Percentiles rank a stretch among this genome's conserved stretches.
Conservation (phyloP, 2,329 filamentous ascomycete species). For the Fusarium fracticaudum region DNA sequence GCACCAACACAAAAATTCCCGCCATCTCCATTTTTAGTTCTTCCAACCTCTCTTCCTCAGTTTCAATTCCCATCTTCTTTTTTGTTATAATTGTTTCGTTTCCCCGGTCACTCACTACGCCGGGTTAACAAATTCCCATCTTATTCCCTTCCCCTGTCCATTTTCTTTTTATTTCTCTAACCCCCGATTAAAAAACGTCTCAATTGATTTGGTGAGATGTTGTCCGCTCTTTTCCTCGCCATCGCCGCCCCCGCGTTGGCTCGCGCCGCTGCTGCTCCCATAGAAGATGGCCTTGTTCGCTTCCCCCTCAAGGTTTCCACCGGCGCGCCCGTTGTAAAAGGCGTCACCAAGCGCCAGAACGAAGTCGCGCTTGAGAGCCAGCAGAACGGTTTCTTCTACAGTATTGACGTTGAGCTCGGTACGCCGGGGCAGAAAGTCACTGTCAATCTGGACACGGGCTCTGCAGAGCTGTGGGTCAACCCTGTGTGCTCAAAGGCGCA, state of each 20-base stretch:
- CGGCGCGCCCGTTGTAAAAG: conserved; percentile 43
- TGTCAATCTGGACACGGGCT: conserved; percentile 55
- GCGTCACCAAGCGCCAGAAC: conserved; percentile 44
- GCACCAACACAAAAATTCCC: not conserved
- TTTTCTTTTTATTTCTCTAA: not conserved
- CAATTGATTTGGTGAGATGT: conserved; percentile 36
- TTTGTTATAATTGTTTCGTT: not conserved
- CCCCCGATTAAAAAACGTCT: not conserved
- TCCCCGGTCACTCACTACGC: conserved; percentile 43
- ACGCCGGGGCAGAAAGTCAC: conserved; percentile 51
- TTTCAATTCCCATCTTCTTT: not conserved
- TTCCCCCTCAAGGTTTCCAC: conserved; percentile 44
- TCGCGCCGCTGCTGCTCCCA: conserved; percentile 22
- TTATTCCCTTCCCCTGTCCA: not conserved
- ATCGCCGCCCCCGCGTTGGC: conserved; percentile 43
- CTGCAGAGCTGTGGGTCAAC: conserved; percentile 55
- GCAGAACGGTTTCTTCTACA: conserved; percentile 50
- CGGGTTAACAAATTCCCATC: conserved; percentile 25
- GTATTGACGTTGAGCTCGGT: conserved; percentile 51
- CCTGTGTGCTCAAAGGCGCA: conserved; percentile 49
- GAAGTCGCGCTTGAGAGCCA: conserved; percentile 39
- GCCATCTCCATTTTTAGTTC: conserved; percentile 18
- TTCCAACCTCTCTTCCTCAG: conserved; percentile 12
- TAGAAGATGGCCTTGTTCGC: conserved; percentile 40
- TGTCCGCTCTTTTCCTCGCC: conserved; percentile 45